phyloP scores from a whole-genome alignment of 2,329 filamentous ascomycete species.

The Monilinia laxa region DNA sequence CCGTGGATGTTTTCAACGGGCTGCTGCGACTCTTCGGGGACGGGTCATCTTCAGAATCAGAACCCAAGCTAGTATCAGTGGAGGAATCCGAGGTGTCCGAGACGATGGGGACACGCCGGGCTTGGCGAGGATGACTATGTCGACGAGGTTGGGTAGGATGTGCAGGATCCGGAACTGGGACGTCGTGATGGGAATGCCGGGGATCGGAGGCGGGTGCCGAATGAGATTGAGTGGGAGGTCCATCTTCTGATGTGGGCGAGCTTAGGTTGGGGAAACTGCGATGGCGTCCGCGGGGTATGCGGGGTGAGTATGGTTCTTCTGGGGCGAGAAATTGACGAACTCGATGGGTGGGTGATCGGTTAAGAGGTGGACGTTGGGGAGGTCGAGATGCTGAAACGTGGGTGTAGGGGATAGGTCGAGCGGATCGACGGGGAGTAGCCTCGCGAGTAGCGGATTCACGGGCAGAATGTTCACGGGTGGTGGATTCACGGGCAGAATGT shows the following conservation, averaged over 20 bases:
- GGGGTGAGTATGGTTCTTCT: conserved; percentile 40
- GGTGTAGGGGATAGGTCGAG: conserved; percentile 30
- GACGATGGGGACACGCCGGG: conserved; percentile 14
- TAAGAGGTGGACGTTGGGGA: conserved; percentile 36
- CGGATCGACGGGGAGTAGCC: conserved; percentile 3
- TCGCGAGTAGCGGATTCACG: background rate
- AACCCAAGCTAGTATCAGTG: conserved; percentile 7
- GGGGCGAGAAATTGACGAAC: conserved; percentile 45
- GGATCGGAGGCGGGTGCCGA: background rate
- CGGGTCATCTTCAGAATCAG: conserved; percentile 21
- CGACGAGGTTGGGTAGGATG: conserved; percentile 41
- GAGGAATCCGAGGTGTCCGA: conserved; percentile 12
- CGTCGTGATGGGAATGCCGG: background rate
- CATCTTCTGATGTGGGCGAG: conserved; percentile 30
- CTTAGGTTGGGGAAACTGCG: conserved; percentile 37
- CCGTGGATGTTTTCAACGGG: background rate
- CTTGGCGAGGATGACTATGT: conserved; percentile 50
- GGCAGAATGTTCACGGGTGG: background rate
- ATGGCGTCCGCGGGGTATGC: conserved; percentile 30
- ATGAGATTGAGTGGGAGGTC: conserved; percentile 33
- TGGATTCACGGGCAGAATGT: conserved; percentile 17
- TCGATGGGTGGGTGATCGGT: conserved; percentile 39
- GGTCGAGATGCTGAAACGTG: conserved; percentile 31
- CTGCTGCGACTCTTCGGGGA: conserved; percentile 15
- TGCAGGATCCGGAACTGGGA: background rate